Evolutionary conservation across 1,284 basidiomycete species (phyloP), one percentile per base, ranked within the genome.

Genomic region (Takashimella koratensis): DNA sequence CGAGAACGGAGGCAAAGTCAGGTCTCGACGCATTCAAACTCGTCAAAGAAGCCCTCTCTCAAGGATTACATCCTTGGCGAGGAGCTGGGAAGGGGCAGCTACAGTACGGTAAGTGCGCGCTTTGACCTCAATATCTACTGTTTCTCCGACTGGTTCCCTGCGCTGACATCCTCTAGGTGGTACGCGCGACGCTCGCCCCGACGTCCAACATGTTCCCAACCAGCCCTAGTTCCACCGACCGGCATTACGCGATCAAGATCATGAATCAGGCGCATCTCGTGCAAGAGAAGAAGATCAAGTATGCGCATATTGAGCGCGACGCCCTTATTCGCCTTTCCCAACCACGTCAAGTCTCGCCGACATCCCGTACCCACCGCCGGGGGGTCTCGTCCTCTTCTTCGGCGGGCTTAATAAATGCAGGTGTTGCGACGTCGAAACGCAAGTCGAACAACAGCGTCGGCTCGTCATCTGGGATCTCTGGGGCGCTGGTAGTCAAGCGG

Each of bases 301-400:
- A 81, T 56, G 79, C 79, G n/a, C 71, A 77, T 51, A 77, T 80
- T 47, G 79, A 81, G 64, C 71, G 78, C 5, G 78, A 80, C 52
- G 78, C 79, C 11, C 65, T 81, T 23, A 76, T 79, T 45, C 62
- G 74, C 1, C 70, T 81, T 1, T 73, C 76, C 1, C 69, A 72
- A 3, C 75, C 77, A 39, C 71, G 73, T 16, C 63, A 63, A 21
- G 30, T 47, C 51, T 66, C 63, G 25, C 63, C 52, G 45, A 62
- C 57, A 43, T 60, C 70, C 52, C 62, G 71, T 54, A 26, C 68
- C 56, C 68, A 69, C 53, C 57, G 60, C 39, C 48, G 65, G 22
- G 69, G 67, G 1, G 36, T 67, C 16, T 68, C 71, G 3, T 59
- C 52, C 27, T 70, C 70, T n/a, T 67, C 66, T 3, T 63, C 60